phyloP scores from a whole-genome alignment of 108 stramenopile genomes.

The Aurantiochytrium sp. region DNA sequence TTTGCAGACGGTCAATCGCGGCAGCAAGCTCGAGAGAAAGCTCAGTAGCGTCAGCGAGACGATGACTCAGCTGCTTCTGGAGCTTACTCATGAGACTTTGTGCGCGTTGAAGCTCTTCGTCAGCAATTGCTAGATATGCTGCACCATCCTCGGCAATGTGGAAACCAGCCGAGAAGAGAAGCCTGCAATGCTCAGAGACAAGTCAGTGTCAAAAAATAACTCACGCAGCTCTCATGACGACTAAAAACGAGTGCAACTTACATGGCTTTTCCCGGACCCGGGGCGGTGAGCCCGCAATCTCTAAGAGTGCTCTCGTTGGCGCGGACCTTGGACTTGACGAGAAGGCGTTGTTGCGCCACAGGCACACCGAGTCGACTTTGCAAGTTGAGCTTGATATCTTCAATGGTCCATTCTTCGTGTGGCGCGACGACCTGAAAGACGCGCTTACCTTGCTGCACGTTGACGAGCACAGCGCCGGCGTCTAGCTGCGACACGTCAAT shows the following conservation, averaged over 20 bases:
- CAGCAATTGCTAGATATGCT: neutral
- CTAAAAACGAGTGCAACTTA: neutral
- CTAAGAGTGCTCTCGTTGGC: neutral
- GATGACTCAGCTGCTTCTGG: neutral
- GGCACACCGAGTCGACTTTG: neutral
- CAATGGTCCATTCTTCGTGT: neutral
- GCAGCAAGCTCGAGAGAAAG: neutral
- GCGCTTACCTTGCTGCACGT: neutral
- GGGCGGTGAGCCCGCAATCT: neutral
- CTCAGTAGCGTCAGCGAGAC: neutral
- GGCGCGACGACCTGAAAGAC: neutral
- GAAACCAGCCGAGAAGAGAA: neutral
- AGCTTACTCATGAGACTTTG: neutral
- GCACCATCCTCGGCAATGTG: slow-evolving; percentile 5
- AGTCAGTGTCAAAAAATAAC: no score
- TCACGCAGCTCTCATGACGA: neutral
- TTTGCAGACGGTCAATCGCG: neutral
- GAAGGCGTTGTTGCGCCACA: neutral
- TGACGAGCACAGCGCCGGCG: neutral
- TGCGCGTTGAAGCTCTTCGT: neutral
- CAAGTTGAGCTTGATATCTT: neutral
- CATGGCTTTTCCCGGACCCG: neutral
- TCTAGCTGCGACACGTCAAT: neutral
- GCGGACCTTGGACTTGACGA: slow-evolving; percentile 3
- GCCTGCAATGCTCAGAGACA: neutral